phyloP scores from a whole-genome alignment of 352 stramenopile species.

The Pythium vanterpoolii region DNA sequence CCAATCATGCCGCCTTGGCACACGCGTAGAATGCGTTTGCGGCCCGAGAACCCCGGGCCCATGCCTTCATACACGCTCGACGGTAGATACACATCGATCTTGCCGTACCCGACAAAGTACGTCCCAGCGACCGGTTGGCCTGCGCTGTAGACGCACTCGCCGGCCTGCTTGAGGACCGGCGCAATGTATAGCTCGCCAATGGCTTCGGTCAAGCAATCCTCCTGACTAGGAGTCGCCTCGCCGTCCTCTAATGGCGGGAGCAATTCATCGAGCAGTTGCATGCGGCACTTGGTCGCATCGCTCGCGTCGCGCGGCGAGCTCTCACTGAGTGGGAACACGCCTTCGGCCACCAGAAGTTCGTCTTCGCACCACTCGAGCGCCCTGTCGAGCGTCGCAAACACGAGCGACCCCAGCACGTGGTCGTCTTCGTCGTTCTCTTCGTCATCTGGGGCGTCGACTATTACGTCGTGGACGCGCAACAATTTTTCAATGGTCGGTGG shows the following conservation, averaged over 20 bases:
- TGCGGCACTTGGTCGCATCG: conserved; percentile 31
- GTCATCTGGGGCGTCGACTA: conserved; percentile 47
- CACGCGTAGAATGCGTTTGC: conserved; percentile 78
- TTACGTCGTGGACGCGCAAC: conserved; percentile 76
- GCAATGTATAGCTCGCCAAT: conserved; percentile 76
- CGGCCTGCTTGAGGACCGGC: conserved; percentile 46
- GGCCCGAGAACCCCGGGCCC: conserved; percentile 69
- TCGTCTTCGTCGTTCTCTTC: conserved; percentile 28
- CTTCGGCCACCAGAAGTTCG: conserved; percentile 70
- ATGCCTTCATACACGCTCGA: conserved; percentile 77
- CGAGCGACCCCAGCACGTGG: conserved; percentile 40
- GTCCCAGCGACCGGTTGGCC: conserved; percentile 59
- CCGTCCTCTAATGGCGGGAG: conserved; percentile 35
- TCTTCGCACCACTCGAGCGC: conserved; percentile 87
- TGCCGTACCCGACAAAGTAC: conserved; percentile 84
- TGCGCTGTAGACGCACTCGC: conserved; percentile 68
- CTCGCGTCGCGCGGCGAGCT: conserved; percentile 28
- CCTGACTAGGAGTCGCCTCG: conserved; percentile 4
- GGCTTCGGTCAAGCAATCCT: conserved; percentile 44
- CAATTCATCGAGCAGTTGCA: conserved; percentile 66
- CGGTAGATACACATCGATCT: conserved; percentile 83
- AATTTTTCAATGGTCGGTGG: conserved; percentile 65
- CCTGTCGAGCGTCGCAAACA: conserved; percentile 83
- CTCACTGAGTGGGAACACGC: conserved; percentile 65
- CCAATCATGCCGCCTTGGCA: conserved; percentile 79